These are phyloP conservation scores for Talaromyces sp. DNA, from an alignment of 2,329 filamentous ascomycete species.

Conservation along the genomic window DNA sequence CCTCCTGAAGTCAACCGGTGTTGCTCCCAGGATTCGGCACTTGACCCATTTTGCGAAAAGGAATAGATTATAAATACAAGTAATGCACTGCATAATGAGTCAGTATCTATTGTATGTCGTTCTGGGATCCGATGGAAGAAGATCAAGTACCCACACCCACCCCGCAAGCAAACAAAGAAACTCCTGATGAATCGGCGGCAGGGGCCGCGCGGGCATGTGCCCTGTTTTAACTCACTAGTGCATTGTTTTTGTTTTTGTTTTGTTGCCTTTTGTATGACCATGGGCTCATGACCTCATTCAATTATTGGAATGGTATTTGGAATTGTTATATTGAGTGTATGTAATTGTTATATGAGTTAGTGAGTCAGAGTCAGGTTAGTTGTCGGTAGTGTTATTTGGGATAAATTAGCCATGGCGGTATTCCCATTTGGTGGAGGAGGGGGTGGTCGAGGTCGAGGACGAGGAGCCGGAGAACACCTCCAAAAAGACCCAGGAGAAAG, in stretches of 20 bases:
- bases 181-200: not conserved
- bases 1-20: too few relatives aligned
- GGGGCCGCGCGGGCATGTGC: not conserved
- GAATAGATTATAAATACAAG: too few relatives aligned
- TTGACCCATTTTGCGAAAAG: too few relatives aligned
- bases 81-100: not conserved
- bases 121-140: not conserved
- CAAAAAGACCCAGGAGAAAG: not conserved
- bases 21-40: too few relatives aligned
- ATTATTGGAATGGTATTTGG: not conserved
- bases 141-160: not conserved
- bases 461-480: not conserved
- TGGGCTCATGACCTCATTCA: not conserved
- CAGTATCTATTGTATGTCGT: not conserved
- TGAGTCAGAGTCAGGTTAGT: not conserved
- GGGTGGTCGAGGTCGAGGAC: not conserved
- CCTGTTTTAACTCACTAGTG: not conserved
- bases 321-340: not conserved
- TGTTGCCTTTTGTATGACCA: not conserved
- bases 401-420: not conserved
- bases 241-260: not conserved
- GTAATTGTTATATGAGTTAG: not conserved
- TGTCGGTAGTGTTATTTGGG: not conserved
- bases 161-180: not conserved
- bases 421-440: not conserved